phyloP scores from a whole-genome alignment of 1,284 basidiomycete species.

The Ceratobasidium sp. region DNA sequence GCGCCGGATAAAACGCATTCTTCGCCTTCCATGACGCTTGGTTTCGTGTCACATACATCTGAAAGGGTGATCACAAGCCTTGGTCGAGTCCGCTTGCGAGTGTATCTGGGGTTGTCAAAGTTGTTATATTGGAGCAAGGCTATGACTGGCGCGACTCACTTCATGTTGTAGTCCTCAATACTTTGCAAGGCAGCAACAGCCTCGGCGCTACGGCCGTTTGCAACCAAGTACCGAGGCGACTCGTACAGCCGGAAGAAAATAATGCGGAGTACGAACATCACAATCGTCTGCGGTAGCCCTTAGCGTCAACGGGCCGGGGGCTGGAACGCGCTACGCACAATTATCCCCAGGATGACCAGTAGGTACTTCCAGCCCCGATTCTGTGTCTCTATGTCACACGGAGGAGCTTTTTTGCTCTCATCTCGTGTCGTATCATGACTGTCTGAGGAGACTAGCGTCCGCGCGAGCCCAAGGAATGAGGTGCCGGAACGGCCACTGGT shows the following conservation, averaged over 20 bases:
- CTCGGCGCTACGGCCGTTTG: conserved; percentile 83
- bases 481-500: background rate
- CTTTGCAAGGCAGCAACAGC: conserved; percentile 84
- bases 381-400: conserved; percentile 74
- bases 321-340: conserved; percentile 63
- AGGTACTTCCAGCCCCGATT: conserved; percentile 92
- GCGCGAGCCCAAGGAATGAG: conserved; percentile 11
- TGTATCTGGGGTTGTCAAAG: background rate
- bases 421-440: conserved; percentile 52
- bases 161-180: conserved; percentile 83
- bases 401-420: conserved; percentile 47
- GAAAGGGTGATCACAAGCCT: conserved; percentile 30
- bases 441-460: conserved; percentile 19
- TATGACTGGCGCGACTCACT: conserved; percentile 19
- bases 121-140: background rate
- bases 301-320: background rate
- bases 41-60: conserved; percentile 40
- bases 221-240: conserved; percentile 91
- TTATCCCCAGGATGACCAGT: conserved; percentile 76
- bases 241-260: conserved; percentile 93
- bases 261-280: conserved; percentile 89
- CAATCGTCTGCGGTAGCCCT: conserved; percentile 72
- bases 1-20: conserved; percentile 17
- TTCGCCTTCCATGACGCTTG: conserved; percentile 33
- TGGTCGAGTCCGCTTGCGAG: conserved; percentile 43